phyloP scores from a whole-genome alignment of 345 rosid genomes.

The Moringa oleifera region DNA sequence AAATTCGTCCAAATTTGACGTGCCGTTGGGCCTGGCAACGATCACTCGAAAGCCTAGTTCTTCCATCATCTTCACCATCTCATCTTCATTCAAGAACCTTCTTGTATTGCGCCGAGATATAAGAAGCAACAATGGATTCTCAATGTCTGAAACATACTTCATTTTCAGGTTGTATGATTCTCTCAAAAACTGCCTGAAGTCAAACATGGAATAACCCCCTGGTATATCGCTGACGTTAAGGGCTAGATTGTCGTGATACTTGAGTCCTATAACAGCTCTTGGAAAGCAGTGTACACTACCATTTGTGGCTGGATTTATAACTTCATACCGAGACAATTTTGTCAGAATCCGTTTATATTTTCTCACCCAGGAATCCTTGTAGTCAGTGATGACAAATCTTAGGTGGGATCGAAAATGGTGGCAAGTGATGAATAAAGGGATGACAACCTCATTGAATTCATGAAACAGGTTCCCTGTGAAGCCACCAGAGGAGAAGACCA shows the following conservation, averaged over 20 bases:
- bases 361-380: conserved; percentile 27
- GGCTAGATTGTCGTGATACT: conserved; percentile 24
- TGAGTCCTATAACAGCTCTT: conserved; percentile 33
- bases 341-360: conserved; percentile 25
- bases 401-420: conserved; percentile 25
- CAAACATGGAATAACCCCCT: conserved; percentile 28
- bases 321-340: conserved; percentile 20
- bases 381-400: conserved; percentile 31
- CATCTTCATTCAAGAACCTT: conserved; percentile 27
- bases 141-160: conserved; percentile 8
- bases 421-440: conserved; percentile 42
- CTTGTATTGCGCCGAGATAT: conserved; percentile 28
- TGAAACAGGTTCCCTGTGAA: conserved; percentile 36
- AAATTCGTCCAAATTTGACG: conserved; percentile 24
- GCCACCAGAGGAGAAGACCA: conserved; percentile 37
- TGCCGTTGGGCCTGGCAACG: conserved; percentile 9
- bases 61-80: conserved; percentile 27
- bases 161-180: conserved; percentile 25
- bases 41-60: conserved; percentile 30
- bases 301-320: conserved; percentile 23
- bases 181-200: conserved; percentile 35
- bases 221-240: conserved; percentile 23
- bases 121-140: conserved; percentile 27
- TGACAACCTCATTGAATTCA: conserved; percentile 34
- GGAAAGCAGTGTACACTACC: conserved; percentile 39